A percentile compares a stretch with the other conserved stretches of the same genome.
These are phyloP conservation scores for Pleurotus eryngii DNA, from an alignment of 768 basidiomycete species.

Conservation along the genomic window DNA sequence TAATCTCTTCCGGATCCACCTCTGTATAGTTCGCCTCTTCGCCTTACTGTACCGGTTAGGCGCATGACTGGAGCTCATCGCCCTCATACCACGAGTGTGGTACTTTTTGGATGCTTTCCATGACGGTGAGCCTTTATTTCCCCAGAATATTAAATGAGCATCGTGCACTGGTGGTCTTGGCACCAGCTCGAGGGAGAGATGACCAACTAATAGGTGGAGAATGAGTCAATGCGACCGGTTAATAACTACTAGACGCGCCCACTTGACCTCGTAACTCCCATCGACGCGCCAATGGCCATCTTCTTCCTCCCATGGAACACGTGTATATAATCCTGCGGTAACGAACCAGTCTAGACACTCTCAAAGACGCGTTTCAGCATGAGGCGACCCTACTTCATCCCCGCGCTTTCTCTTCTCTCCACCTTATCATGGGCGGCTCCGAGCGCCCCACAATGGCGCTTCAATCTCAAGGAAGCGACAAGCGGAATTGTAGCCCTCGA, in stretches of 20 bases:
- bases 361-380: background rate
- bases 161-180: background rate
- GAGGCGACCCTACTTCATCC: background rate
- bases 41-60: background rate
- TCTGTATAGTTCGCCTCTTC: background rate
- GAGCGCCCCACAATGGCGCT: slow-evolving; percentile 16
- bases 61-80: background rate
- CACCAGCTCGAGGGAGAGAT: background rate
- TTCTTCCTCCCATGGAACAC: too few species aligned
- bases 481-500: slow-evolving; percentile 23
- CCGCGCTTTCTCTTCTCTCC: background rate
- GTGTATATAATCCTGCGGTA: too few species aligned
- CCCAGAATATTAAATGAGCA: background rate
- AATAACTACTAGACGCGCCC: background rate
- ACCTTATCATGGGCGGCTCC: slow-evolving; percentile 7
- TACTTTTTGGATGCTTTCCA: background rate
- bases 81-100: background rate
- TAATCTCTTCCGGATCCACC: background rate
- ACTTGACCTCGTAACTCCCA: background rate
- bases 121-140: background rate
- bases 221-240: background rate
- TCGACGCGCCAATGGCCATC: background rate
- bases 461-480: slow-evolving; percentile 20
- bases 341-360: too few species aligned
- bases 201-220: background rate